phyloP scores from a whole-genome alignment of 192 early-diverging fungal species.

The Thamnidium elegans region DNA sequence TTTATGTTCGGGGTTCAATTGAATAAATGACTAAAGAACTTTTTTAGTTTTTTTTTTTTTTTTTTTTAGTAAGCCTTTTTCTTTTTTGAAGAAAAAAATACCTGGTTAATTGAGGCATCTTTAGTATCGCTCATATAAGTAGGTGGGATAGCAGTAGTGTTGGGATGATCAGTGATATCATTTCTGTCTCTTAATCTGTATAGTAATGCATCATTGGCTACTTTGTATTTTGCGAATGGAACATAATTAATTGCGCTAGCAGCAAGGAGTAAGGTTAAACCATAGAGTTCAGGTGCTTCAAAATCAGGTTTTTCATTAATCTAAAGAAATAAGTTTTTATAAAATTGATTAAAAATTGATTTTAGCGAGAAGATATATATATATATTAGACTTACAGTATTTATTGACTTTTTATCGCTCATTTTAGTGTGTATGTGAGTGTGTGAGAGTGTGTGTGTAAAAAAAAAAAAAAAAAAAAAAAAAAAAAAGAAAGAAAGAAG shows the following conservation, averaged over 20 bases:
- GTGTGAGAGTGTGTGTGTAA: too few species aligned
- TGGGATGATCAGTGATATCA: slow-evolving; percentile 32
- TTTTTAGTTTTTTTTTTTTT: neutral
- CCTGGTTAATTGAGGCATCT: neutral
- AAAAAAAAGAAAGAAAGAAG: too few species aligned
- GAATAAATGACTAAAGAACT: neutral
- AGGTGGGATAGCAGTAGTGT: slow-evolving; percentile 34
- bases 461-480: too few species aligned
- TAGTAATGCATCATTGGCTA: slow-evolving; percentile 31
- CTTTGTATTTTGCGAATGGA: slow-evolving; percentile 21
- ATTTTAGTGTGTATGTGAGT: too few species aligned
- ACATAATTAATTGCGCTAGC: slow-evolving; percentile 36
- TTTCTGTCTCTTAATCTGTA: slow-evolving; percentile 28
- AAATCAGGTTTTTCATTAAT: neutral
- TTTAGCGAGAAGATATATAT: too few species aligned
- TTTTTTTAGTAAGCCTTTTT: slow-evolving; percentile 8
- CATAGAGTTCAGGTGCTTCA: slow-evolving; percentile 35
- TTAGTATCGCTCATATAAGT: slow-evolving; percentile 19
- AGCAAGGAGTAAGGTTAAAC: slow-evolving; percentile 31
- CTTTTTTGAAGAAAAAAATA: neutral
- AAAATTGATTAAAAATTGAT: too few species aligned
- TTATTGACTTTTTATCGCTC: too few species aligned
- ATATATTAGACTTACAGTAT: too few species aligned
- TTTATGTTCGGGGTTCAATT: neutral
- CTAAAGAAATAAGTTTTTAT: too few species aligned